Base-by-base conservation (phyloP, 148 eudicot species). In the Cornus controversa region DNA sequence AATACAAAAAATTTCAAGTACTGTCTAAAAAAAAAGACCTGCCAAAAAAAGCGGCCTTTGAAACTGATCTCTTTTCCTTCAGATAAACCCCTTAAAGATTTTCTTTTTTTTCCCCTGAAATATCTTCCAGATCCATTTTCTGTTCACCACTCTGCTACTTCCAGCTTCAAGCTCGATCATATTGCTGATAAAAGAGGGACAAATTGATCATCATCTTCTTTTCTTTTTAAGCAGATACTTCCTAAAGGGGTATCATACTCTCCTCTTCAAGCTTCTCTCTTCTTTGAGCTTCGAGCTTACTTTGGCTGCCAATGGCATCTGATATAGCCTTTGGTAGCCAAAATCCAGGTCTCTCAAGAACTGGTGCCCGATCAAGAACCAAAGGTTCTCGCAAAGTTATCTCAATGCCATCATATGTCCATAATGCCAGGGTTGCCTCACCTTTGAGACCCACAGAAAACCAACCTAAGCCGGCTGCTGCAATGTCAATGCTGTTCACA, bases 251-350 rank as follows among this genome's bases (percentile, higher is more conserved):
- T 27, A 53, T 42, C 63, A 45, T 75, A 29, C 64, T 67, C 28
- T 86, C 86, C 26, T 88, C 88, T 68, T 89, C 85, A 63, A 82
- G 81, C 83, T 65, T 81, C 29, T 84, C 78, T 66, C 74, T 86
- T 72, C 69, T 76, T 84, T 79, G 87, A 71, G 89, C 93, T 85
- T 93, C 97, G 37, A 82, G 77, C 84, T 89, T 93, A 54, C 74
- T 79, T 80, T 91, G 92, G 53, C 71, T 87, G 57, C 90, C 94
- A 67, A 96, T 72, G 69, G 97, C 97, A 8, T 93, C 99, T 24
- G 99, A 96, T 80, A 96, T 88, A 71, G 99, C 93, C 79, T 96
- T 91, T 23, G 97, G 99, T 72, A 96, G 79, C 90, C 84, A 93
- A 81, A 93, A 96, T 7, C 98, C 98, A 47, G 99, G 98, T 75